Conservation (phyloP, 495 filamentous ascomycete genomes). For the Talaromyces stipitatus region DNA sequence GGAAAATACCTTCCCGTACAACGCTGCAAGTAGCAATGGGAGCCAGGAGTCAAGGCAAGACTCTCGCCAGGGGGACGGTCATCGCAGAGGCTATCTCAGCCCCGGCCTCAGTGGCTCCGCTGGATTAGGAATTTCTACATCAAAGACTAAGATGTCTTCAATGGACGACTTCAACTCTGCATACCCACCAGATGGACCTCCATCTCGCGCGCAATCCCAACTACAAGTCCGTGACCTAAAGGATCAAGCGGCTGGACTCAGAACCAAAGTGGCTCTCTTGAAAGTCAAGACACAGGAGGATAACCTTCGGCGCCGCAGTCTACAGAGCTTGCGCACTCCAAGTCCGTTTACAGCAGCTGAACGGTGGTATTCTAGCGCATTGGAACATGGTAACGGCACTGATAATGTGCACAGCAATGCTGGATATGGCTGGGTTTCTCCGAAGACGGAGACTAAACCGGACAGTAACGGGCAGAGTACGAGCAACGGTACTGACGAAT, state of each 20-base stretch:
- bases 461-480: not conserved
- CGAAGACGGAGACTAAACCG: constrained; percentile 7
- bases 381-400: constrained; percentile 28
- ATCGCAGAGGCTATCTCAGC: constrained; percentile 8
- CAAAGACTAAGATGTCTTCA: constrained; percentile 15
- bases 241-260: constrained; percentile 89
- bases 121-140: constrained; percentile 23
- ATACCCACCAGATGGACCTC: constrained; percentile 28
- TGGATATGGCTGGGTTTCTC: constrained; percentile 21
- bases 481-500: not conserved
- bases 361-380: constrained; percentile 58
- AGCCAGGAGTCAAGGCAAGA: constrained; percentile 16
- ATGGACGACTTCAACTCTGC: constrained; percentile 29
- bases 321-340: constrained; percentile 75
- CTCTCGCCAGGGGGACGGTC: not conserved
- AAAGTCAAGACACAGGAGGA: constrained; percentile 79
- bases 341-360: constrained; percentile 79
- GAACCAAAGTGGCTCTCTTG: constrained; percentile 81
- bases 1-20: constrained; percentile 36
- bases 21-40: constrained; percentile 28
- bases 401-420: constrained; percentile 18
- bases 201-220: constrained; percentile 41
- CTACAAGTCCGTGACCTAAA: constrained; percentile 75
- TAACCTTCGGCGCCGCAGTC: constrained; percentile 69
- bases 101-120: constrained; percentile 15